A percentile compares a stretch with the other conserved stretches of the same genome.
These are phyloP conservation scores for Umbelopsis ramanniana DNA, from an alignment of 192 early-diverging fungal genomes.

Conservation along the genomic window DNA sequence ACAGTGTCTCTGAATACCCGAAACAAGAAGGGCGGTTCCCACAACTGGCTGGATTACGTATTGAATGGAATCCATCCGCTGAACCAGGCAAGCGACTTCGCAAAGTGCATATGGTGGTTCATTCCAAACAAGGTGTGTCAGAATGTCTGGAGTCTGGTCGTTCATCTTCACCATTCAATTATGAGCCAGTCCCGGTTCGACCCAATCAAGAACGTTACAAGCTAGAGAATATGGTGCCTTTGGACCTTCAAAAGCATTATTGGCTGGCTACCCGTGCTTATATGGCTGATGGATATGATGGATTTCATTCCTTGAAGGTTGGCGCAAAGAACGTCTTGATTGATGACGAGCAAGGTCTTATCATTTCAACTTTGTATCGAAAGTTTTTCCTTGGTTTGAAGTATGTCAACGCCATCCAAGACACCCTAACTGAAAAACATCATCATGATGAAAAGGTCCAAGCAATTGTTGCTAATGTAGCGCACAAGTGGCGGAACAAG, in stretches of 20 bases:
- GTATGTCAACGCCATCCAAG: constrained; percentile 58
- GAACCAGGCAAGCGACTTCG: constrained; percentile 56
- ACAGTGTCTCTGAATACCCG: constrained; percentile 67
- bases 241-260: constrained; percentile 56
- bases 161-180: constrained; percentile 4
- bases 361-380: constrained; percentile 56
- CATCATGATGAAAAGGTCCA: constrained; percentile 7
- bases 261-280: constrained; percentile 63
- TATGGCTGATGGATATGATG: constrained; percentile 67
- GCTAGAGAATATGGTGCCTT: constrained; percentile 38
- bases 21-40: constrained; percentile 74
- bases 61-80: constrained; percentile 57
- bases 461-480: constrained; percentile 7
- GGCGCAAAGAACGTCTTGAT: constrained; percentile 51
- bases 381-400: constrained; percentile 65
- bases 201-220: constrained; percentile 32
- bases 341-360: constrained; percentile 67
- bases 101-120: constrained; percentile 39
- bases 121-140: background rate
- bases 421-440: constrained; percentile 30
- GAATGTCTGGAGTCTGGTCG: background rate
- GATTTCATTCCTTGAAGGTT: constrained; percentile 50
- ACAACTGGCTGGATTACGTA: constrained; percentile 63
- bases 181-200: constrained; percentile 28
- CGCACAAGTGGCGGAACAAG: constrained; percentile 25